Base-by-base conservation (phyloP, 2,329 filamentous ascomycete species). In the Neonectria hederae region DNA sequence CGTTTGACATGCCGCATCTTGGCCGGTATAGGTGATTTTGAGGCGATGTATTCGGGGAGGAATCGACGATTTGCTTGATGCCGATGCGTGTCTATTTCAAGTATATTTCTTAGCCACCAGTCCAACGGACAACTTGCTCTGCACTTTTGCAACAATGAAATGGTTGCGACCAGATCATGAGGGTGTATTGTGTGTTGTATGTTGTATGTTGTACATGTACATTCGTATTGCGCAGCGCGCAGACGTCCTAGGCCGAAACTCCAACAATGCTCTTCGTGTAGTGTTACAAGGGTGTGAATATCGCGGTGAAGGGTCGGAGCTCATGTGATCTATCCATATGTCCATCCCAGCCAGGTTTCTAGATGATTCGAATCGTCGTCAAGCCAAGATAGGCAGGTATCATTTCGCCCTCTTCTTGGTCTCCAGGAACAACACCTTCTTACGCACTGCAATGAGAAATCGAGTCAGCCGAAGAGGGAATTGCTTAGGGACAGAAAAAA, bases 341-440 rank as follows among this genome's bases (percentile, higher is more conserved):
- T 42, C 32, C 45, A 40, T 51, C 45, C 24, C 53, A 38, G 57
- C 43, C 35, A 48, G 24, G 6, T 55, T 55, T 63, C 59, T 49
- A 21, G 51, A 59, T 52, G 52, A 59, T 52, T 60, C 38, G 57
- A 63, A 63, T 74, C 61, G 54, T 62, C 48, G 40, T 61, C 55
- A 62, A 65, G 54, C 28, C 54, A 62, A 38, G 24, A 32, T 49
- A 54, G 19, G 13, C 19, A 24, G 43, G 26, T 46, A 59, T 68
- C 81, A 86, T 81, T 87, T 89, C 60, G 86, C 86, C 78, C 90
- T 91, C 77, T 93, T 91, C 78, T 97, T 97, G 77, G 92, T 89
- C 79, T 99, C 96, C 62, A 98, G 87, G 81, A 99, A 99, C 30
- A 99, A 86, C 32, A 99, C 96, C 83, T 97, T 92, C 84, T 95